Evolutionary conservation across 2,329 filamentous ascomycete genomes (phyloP).

Genomic region (Pleoardoris graminearum): DNA sequence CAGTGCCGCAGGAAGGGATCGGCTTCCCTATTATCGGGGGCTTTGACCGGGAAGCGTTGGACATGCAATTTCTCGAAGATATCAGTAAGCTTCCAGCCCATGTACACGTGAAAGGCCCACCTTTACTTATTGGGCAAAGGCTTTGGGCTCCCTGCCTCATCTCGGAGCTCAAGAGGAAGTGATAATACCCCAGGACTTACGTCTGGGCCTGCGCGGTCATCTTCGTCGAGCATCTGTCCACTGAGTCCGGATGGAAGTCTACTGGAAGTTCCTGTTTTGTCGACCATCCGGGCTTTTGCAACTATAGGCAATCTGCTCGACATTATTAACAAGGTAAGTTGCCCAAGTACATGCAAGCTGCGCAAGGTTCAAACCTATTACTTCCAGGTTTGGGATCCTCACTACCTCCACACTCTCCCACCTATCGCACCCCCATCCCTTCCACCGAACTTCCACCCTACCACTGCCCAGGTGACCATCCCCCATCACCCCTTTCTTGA

Average conservation of each 20-base stretch:
- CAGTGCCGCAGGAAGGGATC: background rate
- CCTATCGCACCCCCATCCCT: constrained; percentile 14
- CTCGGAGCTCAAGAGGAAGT: background rate
- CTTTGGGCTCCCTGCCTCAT: constrained; percentile 8
- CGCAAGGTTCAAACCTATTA: background rate
- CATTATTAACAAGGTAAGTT: constrained; percentile 5
- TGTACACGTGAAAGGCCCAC: too few relatives aligned
- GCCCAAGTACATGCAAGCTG: too few relatives aligned
- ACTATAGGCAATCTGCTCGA: constrained; percentile 20
- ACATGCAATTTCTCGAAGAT: constrained; percentile 13
- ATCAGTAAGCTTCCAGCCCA: background rate
- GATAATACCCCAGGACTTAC: background rate
- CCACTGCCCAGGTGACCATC: constrained; percentile 53
- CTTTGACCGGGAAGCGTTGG: constrained; percentile 19
- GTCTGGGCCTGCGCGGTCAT: background rate
- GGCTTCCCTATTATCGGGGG: constrained; percentile 10
- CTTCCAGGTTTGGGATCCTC: constrained; percentile 17
- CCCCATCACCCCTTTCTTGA: constrained; percentile 63
- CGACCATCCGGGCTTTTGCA: constrained; percentile 15
- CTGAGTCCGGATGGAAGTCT: constrained; percentile 17
- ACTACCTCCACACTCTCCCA: constrained; percentile 20
- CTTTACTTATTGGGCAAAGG: background rate
- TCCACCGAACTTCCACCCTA: constrained; percentile 54
- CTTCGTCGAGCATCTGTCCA: constrained; percentile 11
- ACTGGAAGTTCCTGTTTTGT: constrained; percentile 49